Base-by-base conservation (phyloP, 2,329 filamentous ascomycete species). In the Aspergillus piperis region DNA sequence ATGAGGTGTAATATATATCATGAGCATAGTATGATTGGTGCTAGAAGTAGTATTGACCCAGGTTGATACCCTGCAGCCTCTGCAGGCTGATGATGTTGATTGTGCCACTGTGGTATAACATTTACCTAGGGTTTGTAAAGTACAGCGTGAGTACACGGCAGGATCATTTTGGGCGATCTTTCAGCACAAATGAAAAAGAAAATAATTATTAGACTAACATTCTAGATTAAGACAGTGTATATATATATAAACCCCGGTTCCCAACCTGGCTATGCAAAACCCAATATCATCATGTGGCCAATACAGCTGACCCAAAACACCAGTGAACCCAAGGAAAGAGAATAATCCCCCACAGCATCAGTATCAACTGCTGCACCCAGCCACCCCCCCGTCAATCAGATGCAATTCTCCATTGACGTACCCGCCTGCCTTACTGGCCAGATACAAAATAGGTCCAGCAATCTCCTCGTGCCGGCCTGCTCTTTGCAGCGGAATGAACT, bases 381-480 rank as follows among this genome's bases (percentile, higher is more conserved):
- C 25, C 39, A 32, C 44, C 8, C 66, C 64, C 3, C 83, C 83
- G 69, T 82, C 80, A 52, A 83, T 73, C 66, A 84, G 69, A 54
- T 82, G 77, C 15, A 83, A 75, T 57, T 74, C 79, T 0, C 84
- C 84, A 70, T 86, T 86, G 54, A 82, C 75, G 70, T 85, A 86
- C 11, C 76, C 77, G 1, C 82, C 82, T 5, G 78, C 79, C 42
- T 80, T 81, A 3, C 80, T 78, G 8, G 83, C 78, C 56, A 86
- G 70, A 61, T 83, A 86, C 39, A 84, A 59, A 2, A 83, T 75
- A 15, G 82, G 73, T 13, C 80, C 82, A 0, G 78, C 78, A 32
- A 85, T 74, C 62, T 85, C 83, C 42, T 82, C 78, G 8, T 71
- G 64, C 4, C 65, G 67, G 0, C 80, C 79, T 66, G 76, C 71